Conservation (phyloP, 768 basidiomycete genomes). For the Dioszegia crocea region DNA sequence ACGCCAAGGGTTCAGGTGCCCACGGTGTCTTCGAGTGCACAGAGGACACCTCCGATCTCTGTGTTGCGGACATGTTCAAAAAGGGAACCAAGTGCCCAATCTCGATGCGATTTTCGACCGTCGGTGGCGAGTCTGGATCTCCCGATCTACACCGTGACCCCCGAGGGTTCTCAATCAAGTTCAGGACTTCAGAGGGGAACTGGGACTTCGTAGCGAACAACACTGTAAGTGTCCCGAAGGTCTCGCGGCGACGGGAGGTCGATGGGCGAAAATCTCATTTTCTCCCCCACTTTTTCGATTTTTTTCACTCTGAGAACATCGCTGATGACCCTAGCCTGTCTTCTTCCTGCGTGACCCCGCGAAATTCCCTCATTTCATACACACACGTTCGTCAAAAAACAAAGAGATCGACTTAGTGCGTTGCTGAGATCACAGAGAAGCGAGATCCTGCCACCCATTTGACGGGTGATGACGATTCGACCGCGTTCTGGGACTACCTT, state of each 20-base stretch:
- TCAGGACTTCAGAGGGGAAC: slow-evolving; percentile 53
- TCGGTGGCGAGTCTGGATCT: slow-evolving; percentile 54
- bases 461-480: slow-evolving; percentile 64
- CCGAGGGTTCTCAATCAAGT: slow-evolving; percentile 53
- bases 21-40: slow-evolving; percentile 53
- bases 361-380: slow-evolving; percentile 55
- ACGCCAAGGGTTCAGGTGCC: slow-evolving; percentile 65
- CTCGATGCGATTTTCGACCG: slow-evolving; percentile 51
- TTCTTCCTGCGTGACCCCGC: slow-evolving; percentile 45
- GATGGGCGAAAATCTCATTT: too few relatives aligned
- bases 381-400: slow-evolving; percentile 41
- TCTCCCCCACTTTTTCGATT: too few relatives aligned
- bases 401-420: too few relatives aligned
- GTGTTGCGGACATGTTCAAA: slow-evolving; percentile 50
- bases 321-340: neutral
- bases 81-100: slow-evolving; percentile 49
- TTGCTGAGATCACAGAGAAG: slow-evolving; percentile 25
- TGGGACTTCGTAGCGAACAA: slow-evolving; percentile 52
- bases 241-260: too few relatives aligned
- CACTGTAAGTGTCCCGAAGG: too few relatives aligned
- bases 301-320: neutral
- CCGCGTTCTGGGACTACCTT: slow-evolving; percentile 63
- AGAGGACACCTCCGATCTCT: slow-evolving; percentile 51
- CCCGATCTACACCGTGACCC: slow-evolving; percentile 52
- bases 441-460: slow-evolving; percentile 82